Base-by-base conservation (phyloP, 352 stramenopile species). In the Phytophthora podocarpi region DNA sequence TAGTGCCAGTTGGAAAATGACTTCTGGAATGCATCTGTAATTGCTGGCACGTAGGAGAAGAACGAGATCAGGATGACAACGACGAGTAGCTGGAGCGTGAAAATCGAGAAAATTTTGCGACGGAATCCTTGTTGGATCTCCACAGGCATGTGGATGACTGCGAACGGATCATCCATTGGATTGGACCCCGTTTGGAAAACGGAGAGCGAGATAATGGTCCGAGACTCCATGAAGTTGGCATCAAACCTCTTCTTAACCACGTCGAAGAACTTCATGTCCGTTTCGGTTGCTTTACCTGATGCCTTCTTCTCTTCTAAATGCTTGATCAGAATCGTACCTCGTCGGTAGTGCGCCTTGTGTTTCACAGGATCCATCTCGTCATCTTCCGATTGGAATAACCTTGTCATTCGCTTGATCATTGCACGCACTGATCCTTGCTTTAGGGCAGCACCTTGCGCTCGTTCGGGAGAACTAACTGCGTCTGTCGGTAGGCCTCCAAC, bases 181-280 rank as follows among this genome's bases (percentile, higher is more conserved):
- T 90, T 92, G 0, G 78, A 80, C 0, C 82, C 82, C 4, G 74
- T 91, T 45, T 91, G 82, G 46, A 91, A 91, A 3, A 91, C 81
- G 0, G 80, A 89, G 13, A 91, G 76, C 36, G 80, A 89, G 45
- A 92, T 92, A 53, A 90, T 86, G 2, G 80, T 89, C 15, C 70
- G 76, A 30, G 80, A 89, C 37, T 89, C 80, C 69, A 92, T 82
- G 57, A 86, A 83, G 23, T 87, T 87, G 16, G 76, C 65, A 45
- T 92, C 80, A 24, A 89, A 92, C 16, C 81, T 69, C 13, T 68
- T 74, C 49, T 92, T 92, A 36, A 92, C 76, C 52, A 83, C 80
- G 5, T 92, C 80, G 39, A 92, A 90, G 45, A 92, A 92, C 64
- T 92, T 92, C 70, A 87, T 80, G 48, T 92, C 83, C 18, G 84